Percentiles rank a stretch among this genome's conserved stretches.
These are phyloP conservation scores for Fusarium lateritium DNA, from an alignment of 2,329 filamentous ascomycete species.

Conservation along the genomic window DNA sequence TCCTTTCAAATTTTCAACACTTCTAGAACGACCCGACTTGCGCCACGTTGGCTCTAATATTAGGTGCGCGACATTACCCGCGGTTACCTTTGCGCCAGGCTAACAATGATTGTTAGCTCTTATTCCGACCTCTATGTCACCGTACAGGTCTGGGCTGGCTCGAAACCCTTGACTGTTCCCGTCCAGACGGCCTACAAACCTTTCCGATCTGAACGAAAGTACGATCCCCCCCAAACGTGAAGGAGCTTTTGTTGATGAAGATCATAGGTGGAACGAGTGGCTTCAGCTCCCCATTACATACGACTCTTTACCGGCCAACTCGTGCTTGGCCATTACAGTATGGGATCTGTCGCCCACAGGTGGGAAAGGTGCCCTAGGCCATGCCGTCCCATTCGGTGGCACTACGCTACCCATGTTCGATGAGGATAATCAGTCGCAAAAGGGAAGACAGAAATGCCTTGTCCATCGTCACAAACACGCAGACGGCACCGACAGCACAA, in stretches of 20 bases:
- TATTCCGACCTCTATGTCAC: constrained; percentile 94
- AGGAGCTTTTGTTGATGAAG: constrained; percentile 23
- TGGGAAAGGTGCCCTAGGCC: constrained; percentile 76
- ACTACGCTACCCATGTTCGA: constrained; percentile 96
- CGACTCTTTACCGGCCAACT: constrained; percentile 83
- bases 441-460: constrained; percentile 91
- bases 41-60: constrained; percentile 90
- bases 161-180: constrained; percentile 92
- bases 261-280: constrained; percentile 92
- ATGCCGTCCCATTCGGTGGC: constrained; percentile 92
- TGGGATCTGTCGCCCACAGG: constrained; percentile 94
- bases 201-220: constrained; percentile 82
- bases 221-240: constrained; percentile 21
- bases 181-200: constrained; percentile 94
- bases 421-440: constrained; percentile 89
- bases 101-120: constrained; percentile 64
- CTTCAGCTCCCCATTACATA: constrained; percentile 88
- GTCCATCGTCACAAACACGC: constrained; percentile 86
- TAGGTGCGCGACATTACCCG: constrained; percentile 63
- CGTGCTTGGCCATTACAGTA: constrained; percentile 90
- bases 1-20: constrained; percentile 70
- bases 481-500: constrained; percentile 85
- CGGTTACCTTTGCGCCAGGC: constrained; percentile 27
- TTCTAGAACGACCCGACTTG: constrained; percentile 84
- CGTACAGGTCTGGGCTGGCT: constrained; percentile 94